Percentiles rank a stretch among this genome's conserved stretches.
These are phyloP conservation scores for Macrotyloma uniflorum DNA, from an alignment of 306 rosid species.

Conservation along the genomic window DNA sequence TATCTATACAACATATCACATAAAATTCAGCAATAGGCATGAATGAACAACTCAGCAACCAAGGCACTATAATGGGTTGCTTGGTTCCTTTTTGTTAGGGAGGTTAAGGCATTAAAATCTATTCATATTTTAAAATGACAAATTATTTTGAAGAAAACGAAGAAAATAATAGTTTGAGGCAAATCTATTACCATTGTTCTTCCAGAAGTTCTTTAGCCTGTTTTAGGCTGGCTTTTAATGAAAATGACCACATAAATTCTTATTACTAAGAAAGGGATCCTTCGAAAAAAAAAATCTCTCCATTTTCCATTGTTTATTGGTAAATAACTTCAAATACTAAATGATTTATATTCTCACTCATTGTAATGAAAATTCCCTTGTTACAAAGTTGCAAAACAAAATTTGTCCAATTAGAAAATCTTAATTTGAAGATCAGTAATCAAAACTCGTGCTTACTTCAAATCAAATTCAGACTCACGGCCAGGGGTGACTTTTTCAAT, in stretches of 20 bases:
- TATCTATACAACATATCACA: neutral
- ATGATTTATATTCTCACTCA: neutral
- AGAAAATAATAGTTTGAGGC: neutral
- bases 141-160: neutral
- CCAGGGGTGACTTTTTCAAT: conserved; percentile 63
- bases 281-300: neutral
- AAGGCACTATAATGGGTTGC: conserved; percentile 8
- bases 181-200: conserved; percentile 8
- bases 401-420: neutral
- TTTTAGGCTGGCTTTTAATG: neutral
- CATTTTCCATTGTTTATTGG: neutral
- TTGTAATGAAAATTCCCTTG: neutral
- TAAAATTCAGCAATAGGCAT: neutral
- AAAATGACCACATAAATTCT: conserved; percentile 12
- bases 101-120: conserved; percentile 6
- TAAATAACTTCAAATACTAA: neutral
- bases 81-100: neutral
- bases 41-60: neutral
- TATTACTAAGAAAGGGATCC: neutral
- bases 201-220: conserved; percentile 11
- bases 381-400: neutral
- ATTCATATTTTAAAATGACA: neutral
- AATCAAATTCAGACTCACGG: conserved; percentile 74
- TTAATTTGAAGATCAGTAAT: conserved; percentile 11
- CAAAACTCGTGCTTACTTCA: conserved; percentile 51